Evolutionary conservation across 257 asterid species (phyloP), one percentile per base, ranked within the genome.

Genomic region (Plectranthus barbatus): DNA sequence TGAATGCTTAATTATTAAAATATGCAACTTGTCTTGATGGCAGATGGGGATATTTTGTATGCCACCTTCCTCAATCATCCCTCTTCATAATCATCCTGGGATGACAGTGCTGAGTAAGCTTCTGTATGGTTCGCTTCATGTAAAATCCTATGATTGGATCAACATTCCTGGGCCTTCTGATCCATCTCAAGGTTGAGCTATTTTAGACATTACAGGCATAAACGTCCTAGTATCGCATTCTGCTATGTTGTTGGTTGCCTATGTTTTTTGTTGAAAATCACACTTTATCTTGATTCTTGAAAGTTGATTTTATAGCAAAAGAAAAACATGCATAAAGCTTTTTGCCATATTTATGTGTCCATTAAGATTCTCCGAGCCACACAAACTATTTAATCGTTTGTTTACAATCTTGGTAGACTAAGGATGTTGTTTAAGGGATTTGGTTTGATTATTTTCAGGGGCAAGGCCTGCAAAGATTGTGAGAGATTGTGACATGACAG

Each of bases 21-120:
- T 70, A 37, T 58, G 11, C 56, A 34, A 34, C 41, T 44, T 63
- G 6, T 60, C 34, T 5, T 70, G 60, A 65, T 65, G 69, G 71
- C 91, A 93, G 99, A 87, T 93, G 84, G 99, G 99, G 59, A 93
- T 93, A 78, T 93, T 93, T 78, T 77, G 85, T 76, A 90, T 93
- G 99, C 99, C 99, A 41, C 83, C 97, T 69, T 77, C 95, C 64
- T 90, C 99, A 5, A 59, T 93, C 74, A 93, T 93, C 74, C 99
- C 99, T 15, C 90, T 93, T 71, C 99, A 93, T 74, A 93, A 93
- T 68, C 99, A 93, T 78, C 99, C 99, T 68, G 99, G 97, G 68
- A 93, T 93, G 99, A 93, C 99, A 47, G 99, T 93, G 70, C 81
- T 93, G 76, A 93, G 99, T 83, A 93, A 93, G 87, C 97, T 93